A percentile compares a stretch with the other conserved stretches of the same genome.
Conservation (phyloP, 2,329 filamentous ascomycete species). For the Colletotrichum salicis region DNA sequence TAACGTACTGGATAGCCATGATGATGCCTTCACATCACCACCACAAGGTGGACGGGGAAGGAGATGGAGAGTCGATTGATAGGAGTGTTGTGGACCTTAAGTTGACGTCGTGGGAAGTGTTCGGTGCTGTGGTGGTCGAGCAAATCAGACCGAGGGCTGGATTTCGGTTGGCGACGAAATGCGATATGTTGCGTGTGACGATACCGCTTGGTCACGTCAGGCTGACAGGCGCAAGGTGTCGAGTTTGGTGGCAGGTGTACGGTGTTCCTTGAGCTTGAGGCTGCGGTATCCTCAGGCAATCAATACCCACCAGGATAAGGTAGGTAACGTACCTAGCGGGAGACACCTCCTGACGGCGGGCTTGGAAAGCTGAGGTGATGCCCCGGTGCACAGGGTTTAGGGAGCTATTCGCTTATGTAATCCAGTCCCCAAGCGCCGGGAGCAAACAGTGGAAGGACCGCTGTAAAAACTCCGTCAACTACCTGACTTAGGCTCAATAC, state of each 20-base stretch:
- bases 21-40: slow-evolving; percentile 39
- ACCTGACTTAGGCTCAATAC: not conserved
- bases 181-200: slow-evolving; percentile 7
- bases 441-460: not conserved
- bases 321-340: not conserved
- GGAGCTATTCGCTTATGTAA: not conserved
- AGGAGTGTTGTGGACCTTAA: slow-evolving; percentile 25
- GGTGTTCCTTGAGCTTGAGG: not conserved
- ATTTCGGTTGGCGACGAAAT: slow-evolving; percentile 41
- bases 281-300: slow-evolving; percentile 28
- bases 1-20: slow-evolving; percentile 58
- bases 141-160: slow-evolving; percentile 19
- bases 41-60: slow-evolving; percentile 26
- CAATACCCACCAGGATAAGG: not conserved
- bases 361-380: not conserved
- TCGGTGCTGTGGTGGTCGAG: not conserved
- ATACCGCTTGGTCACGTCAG: slow-evolving; percentile 25
- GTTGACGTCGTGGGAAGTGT: slow-evolving; percentile 13
- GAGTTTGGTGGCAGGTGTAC: slow-evolving; percentile 12
- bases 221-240: slow-evolving; percentile 29
- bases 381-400: too few relatives aligned
- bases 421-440: not conserved
- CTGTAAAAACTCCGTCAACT: not conserved
- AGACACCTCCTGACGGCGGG: not conserved
- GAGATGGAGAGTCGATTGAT: slow-evolving; percentile 27